Evolutionary conservation across 345 rosid genomes (phyloP), one percentile per base, ranked within the genome.

Genomic region (Syzygium oleosum): DNA sequence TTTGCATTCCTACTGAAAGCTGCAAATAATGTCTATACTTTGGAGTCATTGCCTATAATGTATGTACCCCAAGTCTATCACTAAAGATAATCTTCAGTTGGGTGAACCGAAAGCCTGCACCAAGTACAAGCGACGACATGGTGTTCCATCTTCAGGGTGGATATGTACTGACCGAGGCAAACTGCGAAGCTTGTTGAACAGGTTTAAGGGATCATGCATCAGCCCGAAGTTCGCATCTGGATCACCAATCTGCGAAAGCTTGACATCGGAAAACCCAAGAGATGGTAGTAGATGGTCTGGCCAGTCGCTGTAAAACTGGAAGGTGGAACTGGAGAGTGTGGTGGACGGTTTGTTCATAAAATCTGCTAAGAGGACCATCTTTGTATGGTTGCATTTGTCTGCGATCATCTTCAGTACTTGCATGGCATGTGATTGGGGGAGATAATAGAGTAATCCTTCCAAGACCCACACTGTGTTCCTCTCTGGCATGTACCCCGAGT

Each of bases 181-280:
- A 90, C 91, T 91, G 73, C 95, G 95, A 88, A 97, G 97, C 92
- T 92, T 95, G 94, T 91, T 95, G 91, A 97, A 96, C 90, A 95
- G 94, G 91, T 97, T 97, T 25, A 90, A 63, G 9, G 95, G 99
- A 88, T 97, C 93, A 27, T 92, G 92, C 91, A 95, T 87, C 63
- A 97, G 93, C 73, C 98, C 99, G 14, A 97, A 97, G 88, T 97
- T 92, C 23, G 99, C 99, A 91, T 96, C 98, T 59, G 99, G 95
- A 84, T 96, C 97, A 84, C 99, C 99, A 65, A 95, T 96, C 88
- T 97, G 98, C 85, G 99, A 96, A 91, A 97, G 97, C 83, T 88
- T 93, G 80, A 96, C 99, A 68, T 95, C 87, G 88, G 99, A 92
- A 91, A 96, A 96, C 84, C 99, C 99, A 31, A 97, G 88, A 61